These are phyloP conservation scores for Colletotrichum acutatum DNA, from an alignment of 2,329 filamentous ascomycete species.

Conservation along the genomic window DNA sequence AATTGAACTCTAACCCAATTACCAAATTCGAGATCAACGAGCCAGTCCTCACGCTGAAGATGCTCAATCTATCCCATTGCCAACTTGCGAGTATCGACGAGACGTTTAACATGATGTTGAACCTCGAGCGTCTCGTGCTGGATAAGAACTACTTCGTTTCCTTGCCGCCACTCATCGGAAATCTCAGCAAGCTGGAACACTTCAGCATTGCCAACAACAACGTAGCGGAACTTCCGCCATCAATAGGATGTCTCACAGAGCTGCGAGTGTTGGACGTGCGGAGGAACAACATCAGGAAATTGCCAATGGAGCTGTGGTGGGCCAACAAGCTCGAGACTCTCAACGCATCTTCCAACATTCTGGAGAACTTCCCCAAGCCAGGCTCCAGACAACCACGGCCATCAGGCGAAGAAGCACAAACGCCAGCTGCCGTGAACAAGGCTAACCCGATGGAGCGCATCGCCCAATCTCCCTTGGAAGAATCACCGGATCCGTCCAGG, in stretches of 20 bases:
- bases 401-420: slow-evolving; percentile 59
- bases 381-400: slow-evolving; percentile 74
- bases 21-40: slow-evolving; percentile 89
- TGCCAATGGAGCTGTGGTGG: slow-evolving; percentile 97
- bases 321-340: slow-evolving; percentile 89
- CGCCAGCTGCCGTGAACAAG: slow-evolving; percentile 53
- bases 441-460: slow-evolving; percentile 51
- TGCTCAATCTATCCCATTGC: slow-evolving; percentile 88
- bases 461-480: slow-evolving; percentile 78
- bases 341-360: slow-evolving; percentile 94
- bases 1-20: slow-evolving; percentile 94
- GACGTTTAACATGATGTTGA: slow-evolving; percentile 87
- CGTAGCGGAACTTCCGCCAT: slow-evolving; percentile 82
- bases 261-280: slow-evolving; percentile 87
- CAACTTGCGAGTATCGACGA: slow-evolving; percentile 92
- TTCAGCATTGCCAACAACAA: slow-evolving; percentile 95
- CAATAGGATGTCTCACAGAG: slow-evolving; percentile 89
- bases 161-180: slow-evolving; percentile 85
- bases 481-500: slow-evolving; percentile 72
- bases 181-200: slow-evolving; percentile 84
- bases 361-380: slow-evolving; percentile 91
- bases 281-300: slow-evolving; percentile 89
- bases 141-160: slow-evolving; percentile 97
- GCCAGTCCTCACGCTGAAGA: slow-evolving; percentile 83
- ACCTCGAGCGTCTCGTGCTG: slow-evolving; percentile 86